These are phyloP conservation scores for Aureobasidium sp. DNA, from an alignment of 2,329 filamentous ascomycete genomes.

Conservation along the genomic window DNA sequence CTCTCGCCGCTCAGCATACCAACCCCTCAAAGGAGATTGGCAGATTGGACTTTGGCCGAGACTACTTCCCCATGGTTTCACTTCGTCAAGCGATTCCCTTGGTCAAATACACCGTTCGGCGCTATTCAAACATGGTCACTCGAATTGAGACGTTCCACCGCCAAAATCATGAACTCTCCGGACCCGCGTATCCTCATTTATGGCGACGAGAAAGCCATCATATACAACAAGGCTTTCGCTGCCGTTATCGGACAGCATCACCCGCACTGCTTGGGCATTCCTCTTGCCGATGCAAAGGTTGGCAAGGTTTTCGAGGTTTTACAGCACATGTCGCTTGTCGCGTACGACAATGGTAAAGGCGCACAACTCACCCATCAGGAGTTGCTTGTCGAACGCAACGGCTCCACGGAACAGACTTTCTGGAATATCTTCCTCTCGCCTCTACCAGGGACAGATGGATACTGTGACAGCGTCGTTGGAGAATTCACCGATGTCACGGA, in stretches of 20 bases:
- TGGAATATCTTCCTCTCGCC: slow-evolving; percentile 22
- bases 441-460: slow-evolving; percentile 14
- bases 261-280: neutral
- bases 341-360: slow-evolving; percentile 18
- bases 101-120: slow-evolving; percentile 8
- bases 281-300: neutral
- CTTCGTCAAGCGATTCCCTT: slow-evolving; percentile 3
- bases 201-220: slow-evolving; percentile 11
- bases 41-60: neutral
- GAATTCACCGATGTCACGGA: slow-evolving; percentile 13
- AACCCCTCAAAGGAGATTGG: neutral
- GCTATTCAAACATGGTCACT: slow-evolving; percentile 9
- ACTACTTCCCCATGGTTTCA: neutral
- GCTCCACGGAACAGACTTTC: slow-evolving; percentile 22
- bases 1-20: neutral
- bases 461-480: slow-evolving; percentile 8
- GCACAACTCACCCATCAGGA: slow-evolving; percentile 16
- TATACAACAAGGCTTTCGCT: slow-evolving; percentile 19
- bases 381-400: slow-evolving; percentile 19
- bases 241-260: slow-evolving; percentile 15
- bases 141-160: neutral
- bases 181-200: slow-evolving; percentile 7
- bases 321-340: slow-evolving; percentile 9
- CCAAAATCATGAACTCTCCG: slow-evolving; percentile 5
- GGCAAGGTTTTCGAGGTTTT: neutral